Base-by-base conservation (phyloP, 2,329 filamentous ascomycete genomes). In the Penicillium sp. region DNA sequence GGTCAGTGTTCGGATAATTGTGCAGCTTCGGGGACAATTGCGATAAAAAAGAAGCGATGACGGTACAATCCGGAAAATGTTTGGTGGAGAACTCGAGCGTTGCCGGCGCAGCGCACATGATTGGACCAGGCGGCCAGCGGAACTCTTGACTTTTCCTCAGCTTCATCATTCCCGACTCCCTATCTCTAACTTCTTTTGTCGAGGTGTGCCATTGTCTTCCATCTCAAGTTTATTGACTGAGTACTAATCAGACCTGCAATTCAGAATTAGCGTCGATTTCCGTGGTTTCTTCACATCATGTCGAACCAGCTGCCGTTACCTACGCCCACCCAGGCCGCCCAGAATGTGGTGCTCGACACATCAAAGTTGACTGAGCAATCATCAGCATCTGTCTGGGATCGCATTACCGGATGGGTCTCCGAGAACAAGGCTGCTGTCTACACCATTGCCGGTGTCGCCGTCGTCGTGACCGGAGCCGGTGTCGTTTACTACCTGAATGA, bases 381-480 rank as follows among this genome's bases (percentile, higher is more conserved):
- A 55, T 83, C 88, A 58, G 84, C 87, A 56, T 88, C 90, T 44
- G 78, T 94, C 52, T 96, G 92, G 92, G 91, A 96, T 75, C 88
- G 92, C 68, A 81, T 97, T 77, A 89, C 92, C 63, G 87, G 81
- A 70, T 99, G 94, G 93, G 92, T 90, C 13, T 90, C 92, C 2
- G 93, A 97, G 74, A 92, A 99, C 79, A 97, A 97, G 81, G 89
- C 91, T 45, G 84, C 93, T 51, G 92, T 96, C 60, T 99, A 97
- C 77, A 97, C 94, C 64, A 91, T 97, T 77, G 94, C 93, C 52
- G 94, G 94, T 69, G 90, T 96, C 56, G 93, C 93, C 50, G 84
- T 96, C 45, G 91, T 97, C 42, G 90, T 96, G 53, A 94, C 91
- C 13, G 91, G 90, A 58, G 93, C 92, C 32, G 93, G 94, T 65